Evolutionary conservation across 2,329 filamentous ascomycete genomes (phyloP), one percentile per base, ranked within the genome.

Genomic region (Colletotrichum orbiculare): DNA sequence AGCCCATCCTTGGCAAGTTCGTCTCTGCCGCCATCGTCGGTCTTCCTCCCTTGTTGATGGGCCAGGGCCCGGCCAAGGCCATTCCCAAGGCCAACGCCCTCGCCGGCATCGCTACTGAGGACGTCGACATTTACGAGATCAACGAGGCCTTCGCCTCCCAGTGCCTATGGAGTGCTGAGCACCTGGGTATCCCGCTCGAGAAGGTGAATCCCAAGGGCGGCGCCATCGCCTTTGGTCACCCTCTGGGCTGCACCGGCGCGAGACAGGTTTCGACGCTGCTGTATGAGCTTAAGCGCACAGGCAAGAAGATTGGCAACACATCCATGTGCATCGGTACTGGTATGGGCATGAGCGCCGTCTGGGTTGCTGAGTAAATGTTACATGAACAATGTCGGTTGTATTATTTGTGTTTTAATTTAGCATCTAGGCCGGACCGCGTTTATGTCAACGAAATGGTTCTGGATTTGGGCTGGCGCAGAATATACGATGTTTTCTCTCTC

Each of bases 151-250:
- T 99, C 78, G 96, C 96, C 38, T 92, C 89, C 69, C 95, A 98
- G 85, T 97, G 93, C 79, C 79, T 98, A 70, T 98, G 92, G 91
- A 97, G 94, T 79, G 88, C 92, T 68, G 92, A 96, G 73, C 90
- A 97, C 83, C 87, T 99, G 25, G 91, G 90, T 48, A 81, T 99
- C 35, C 91, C 93, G 57, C 76, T 85, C 67, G 90, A 92, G 70
- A 98, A 97, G 87, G 89, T 99, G 75, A 98, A 98, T 83, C 95
- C 95, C 73, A 97, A 97, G 86, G 96, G 95, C 70, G 95, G 95
- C 68, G 94, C 94, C 39, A 97, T 97, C 77, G 95, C 95, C 10
- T 97, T 97, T 76, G 94, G 96, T 10, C 96, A 98, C 81, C 96
- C 96, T 1, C 85, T 98, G 15, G 96, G 96, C 61, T 97, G 94